Conservation (phyloP, 192 early-diverging fungal genomes). For the Backusella circina region DNA sequence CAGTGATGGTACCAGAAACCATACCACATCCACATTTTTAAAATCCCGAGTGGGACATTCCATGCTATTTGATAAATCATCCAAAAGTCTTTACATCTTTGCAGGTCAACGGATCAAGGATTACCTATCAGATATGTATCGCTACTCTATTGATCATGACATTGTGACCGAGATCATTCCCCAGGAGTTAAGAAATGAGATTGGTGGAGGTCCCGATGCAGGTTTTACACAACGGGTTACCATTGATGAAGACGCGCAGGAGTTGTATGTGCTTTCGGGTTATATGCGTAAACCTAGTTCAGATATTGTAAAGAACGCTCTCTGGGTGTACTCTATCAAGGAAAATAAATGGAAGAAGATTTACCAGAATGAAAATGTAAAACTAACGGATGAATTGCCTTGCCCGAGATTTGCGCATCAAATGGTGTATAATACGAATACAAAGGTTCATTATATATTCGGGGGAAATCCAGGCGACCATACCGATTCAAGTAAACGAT, state of each 20-base stretch:
- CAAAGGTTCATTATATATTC: constrained; percentile 83
- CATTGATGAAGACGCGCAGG: constrained; percentile 70
- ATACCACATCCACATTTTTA: constrained; percentile 33
- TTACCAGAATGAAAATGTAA: constrained; percentile 58
- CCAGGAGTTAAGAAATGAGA: constrained; percentile 50
- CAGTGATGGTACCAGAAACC: background rate
- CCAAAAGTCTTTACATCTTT: constrained; percentile 80
- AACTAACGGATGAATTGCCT: constrained; percentile 39
- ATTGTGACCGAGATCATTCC: constrained; percentile 69
- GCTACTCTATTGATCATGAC: constrained; percentile 81
- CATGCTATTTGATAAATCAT: constrained; percentile 76
- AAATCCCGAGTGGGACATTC: constrained; percentile 89
- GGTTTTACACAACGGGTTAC: constrained; percentile 85
- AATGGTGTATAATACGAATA: constrained; percentile 75
- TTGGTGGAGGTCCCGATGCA: constrained; percentile 72
- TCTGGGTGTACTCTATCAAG: constrained; percentile 72
- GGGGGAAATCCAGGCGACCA: constrained; percentile 88
- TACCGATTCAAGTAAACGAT: constrained; percentile 52
- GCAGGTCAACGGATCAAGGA: constrained; percentile 86
- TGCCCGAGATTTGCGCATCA: constrained; percentile 91
- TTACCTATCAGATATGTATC: constrained; percentile 76
- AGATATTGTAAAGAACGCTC: constrained; percentile 67
- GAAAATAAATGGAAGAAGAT: constrained; percentile 57
- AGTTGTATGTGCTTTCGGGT: constrained; percentile 84
- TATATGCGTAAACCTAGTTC: constrained; percentile 57